Evolutionary conservation across 805 yeast genomes (phyloP).

Genomic region (Wickerhamomyces subpelliculosus): DNA sequence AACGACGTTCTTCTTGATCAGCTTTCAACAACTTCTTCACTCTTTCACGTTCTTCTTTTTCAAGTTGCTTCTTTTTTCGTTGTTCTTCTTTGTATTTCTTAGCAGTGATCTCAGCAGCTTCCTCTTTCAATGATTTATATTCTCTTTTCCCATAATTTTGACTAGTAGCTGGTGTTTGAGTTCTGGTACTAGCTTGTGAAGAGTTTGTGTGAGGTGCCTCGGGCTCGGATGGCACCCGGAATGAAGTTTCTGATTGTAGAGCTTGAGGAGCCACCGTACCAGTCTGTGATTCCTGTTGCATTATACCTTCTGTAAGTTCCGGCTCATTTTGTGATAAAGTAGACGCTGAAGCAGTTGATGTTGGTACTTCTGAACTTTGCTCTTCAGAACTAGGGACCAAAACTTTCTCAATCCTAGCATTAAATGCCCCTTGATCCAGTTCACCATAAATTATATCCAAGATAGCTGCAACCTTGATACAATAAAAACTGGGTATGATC

Average conservation of each 20-base stretch:
- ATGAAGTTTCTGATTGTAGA: too few relatives aligned
- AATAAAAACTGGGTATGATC: conserved; percentile 47
- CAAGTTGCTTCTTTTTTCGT: conserved; percentile 27
- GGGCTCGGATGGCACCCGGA: too few relatives aligned
- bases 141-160: conserved; percentile 2
- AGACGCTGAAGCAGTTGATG: conserved; percentile 1
- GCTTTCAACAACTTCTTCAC: conserved; percentile 44
- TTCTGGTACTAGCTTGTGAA: conserved; percentile 1
- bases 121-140: conserved; percentile 30
- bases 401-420: conserved; percentile 17
- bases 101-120: conserved; percentile 33
- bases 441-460: conserved; percentile 35
- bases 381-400: too few relatives aligned
- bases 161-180: conserved; percentile 4
- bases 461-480: conserved; percentile 43
- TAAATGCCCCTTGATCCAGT: conserved; percentile 22
- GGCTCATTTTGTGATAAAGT: not conserved
- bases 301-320: too few relatives aligned
- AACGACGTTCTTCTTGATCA: conserved; percentile 43
- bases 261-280: too few relatives aligned
- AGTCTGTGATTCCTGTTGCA: too few relatives aligned
- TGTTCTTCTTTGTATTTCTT: conserved; percentile 32
- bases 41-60: conserved; percentile 46
- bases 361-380: not conserved
- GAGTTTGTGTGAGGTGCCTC: conserved; percentile 5